Conservation (phyloP, 2,329 filamentous ascomycete species). For the Zopfia rhizophila region DNA sequence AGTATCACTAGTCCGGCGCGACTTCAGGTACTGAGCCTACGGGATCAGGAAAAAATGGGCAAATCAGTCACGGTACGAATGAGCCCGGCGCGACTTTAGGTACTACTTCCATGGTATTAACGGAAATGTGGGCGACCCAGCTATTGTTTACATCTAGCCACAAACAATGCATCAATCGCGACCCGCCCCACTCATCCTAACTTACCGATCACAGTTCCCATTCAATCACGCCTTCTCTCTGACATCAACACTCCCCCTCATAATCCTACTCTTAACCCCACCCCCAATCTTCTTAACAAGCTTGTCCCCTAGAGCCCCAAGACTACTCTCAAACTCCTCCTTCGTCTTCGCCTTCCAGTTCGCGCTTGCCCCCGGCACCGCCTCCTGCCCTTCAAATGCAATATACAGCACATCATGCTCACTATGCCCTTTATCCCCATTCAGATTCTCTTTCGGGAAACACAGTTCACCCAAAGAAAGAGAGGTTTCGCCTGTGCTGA, state of each 20-base stretch:
- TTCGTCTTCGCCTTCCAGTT: conserved; percentile 64
- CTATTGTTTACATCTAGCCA: too few relatives aligned
- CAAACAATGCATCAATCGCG: too few relatives aligned
- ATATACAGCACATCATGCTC: conserved; percentile 70
- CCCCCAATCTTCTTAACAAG: conserved; percentile 53
- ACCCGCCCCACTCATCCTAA: too few relatives aligned
- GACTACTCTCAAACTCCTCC: conserved; percentile 64
- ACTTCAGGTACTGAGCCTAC: too few relatives aligned
- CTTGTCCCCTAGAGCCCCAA: conserved; percentile 62
- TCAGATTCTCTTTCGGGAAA: conserved; percentile 60
- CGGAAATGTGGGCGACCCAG: too few relatives aligned
- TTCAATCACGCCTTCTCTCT: too few relatives aligned
- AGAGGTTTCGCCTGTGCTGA: conserved; percentile 66
- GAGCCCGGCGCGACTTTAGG: too few relatives aligned
- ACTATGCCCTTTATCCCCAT: conserved; percentile 66
- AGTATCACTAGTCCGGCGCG: too few relatives aligned
- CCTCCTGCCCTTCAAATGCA: conserved; percentile 66
- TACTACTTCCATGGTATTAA: too few relatives aligned
- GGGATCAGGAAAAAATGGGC: too few relatives aligned
- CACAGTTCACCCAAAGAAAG: conserved; percentile 68
- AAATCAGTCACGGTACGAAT: too few relatives aligned
- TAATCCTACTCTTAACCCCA: conserved; percentile 13
- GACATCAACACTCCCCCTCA: conserved; percentile 17
- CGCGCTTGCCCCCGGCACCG: conserved; percentile 67
- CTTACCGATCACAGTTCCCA: too few relatives aligned